Evolutionary conservation across 2,329 filamentous ascomycete species (phyloP).

Genomic region (Fusarium graminum): DNA sequence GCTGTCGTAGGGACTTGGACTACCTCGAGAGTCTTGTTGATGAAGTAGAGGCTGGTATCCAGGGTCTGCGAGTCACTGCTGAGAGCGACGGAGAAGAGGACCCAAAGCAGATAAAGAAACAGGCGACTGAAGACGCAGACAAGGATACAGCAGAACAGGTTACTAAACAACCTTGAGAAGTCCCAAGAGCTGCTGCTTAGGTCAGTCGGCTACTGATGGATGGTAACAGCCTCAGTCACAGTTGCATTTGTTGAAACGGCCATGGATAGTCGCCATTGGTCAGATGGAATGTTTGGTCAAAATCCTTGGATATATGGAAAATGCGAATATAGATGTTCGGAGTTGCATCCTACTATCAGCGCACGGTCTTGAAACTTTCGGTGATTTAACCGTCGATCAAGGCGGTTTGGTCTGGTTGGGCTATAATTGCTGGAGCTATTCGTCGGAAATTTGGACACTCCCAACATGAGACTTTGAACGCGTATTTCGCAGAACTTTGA

Average conservation of each 20-base stretch:
- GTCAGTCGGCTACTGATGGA: slow-evolving; percentile 7
- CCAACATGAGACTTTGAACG: not conserved
- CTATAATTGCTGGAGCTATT: slow-evolving; percentile 5
- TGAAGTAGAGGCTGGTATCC: slow-evolving; percentile 81
- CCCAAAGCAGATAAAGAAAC: slow-evolving; percentile 39
- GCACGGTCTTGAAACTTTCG: slow-evolving; percentile 23
- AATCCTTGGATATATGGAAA: slow-evolving; percentile 38
- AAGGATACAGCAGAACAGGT: slow-evolving; percentile 20
- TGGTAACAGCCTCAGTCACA: slow-evolving; percentile 10
- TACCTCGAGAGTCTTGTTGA: slow-evolving; percentile 83
- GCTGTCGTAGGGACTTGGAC: slow-evolving; percentile 70
- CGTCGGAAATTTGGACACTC: not conserved
- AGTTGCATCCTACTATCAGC: slow-evolving; percentile 14
- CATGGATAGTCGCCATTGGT: slow-evolving; percentile 17
- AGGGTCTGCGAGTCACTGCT: slow-evolving; percentile 75
- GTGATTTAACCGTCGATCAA: slow-evolving; percentile 31
- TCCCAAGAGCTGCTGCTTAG: slow-evolving; percentile 3
- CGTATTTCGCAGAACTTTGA: not conserved
- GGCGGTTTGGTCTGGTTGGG: slow-evolving; percentile 16
- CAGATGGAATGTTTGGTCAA: slow-evolving; percentile 16
- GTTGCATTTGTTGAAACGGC: slow-evolving; percentile 13
- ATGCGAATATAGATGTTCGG: slow-evolving; percentile 23
- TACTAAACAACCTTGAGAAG: slow-evolving; percentile 30
- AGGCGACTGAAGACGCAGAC: slow-evolving; percentile 30
- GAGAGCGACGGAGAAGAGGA: slow-evolving; percentile 81